Percentiles rank a stretch among this genome's conserved stretches.
These are phyloP conservation scores for Dorcoceras hygrometricum DNA, from an alignment of 257 asterid species.

Conservation along the genomic window DNA sequence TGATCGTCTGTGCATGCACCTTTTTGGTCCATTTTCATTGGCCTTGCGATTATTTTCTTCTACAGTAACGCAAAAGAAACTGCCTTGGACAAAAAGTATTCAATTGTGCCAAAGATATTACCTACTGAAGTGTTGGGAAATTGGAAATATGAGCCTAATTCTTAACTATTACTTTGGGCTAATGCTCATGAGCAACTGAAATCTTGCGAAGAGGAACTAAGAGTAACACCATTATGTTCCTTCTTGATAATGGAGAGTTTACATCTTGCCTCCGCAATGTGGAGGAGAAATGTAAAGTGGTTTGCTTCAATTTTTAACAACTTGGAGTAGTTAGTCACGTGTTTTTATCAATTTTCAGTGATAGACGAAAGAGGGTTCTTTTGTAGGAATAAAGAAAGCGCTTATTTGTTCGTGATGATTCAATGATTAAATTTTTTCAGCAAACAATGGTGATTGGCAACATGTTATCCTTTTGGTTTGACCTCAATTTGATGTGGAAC, in stretches of 20 bases:
- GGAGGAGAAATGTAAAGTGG: background rate
- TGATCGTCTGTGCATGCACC: background rate
- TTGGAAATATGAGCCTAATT: background rate
- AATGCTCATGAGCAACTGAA: constrained; percentile 11
- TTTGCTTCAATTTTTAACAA: background rate
- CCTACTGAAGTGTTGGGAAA: constrained; percentile 12
- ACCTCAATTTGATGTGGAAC: constrained; percentile 17
- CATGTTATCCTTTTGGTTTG: constrained; percentile 6
- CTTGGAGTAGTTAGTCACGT: constrained; percentile 12
- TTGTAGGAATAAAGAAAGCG: constrained; percentile 5
- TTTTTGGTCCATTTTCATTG: background rate
- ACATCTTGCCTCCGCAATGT: no score
- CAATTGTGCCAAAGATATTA: constrained; percentile 13
- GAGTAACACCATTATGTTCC: no score
- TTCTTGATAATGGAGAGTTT: no score
- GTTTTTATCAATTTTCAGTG: constrained; percentile 10
- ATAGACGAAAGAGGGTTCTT: constrained; percentile 14
- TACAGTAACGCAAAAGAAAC: constrained; percentile 16
- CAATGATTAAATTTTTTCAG: background rate
- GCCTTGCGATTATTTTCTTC: background rate
- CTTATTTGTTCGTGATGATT: constrained; percentile 12
- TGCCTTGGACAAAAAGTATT: background rate
- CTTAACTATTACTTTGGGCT: background rate
- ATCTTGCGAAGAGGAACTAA: no score
- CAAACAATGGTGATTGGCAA: constrained; percentile 4